phyloP scores from a whole-genome alignment of 352 stramenopile genomes.

The Pythium insidiosum region DNA sequence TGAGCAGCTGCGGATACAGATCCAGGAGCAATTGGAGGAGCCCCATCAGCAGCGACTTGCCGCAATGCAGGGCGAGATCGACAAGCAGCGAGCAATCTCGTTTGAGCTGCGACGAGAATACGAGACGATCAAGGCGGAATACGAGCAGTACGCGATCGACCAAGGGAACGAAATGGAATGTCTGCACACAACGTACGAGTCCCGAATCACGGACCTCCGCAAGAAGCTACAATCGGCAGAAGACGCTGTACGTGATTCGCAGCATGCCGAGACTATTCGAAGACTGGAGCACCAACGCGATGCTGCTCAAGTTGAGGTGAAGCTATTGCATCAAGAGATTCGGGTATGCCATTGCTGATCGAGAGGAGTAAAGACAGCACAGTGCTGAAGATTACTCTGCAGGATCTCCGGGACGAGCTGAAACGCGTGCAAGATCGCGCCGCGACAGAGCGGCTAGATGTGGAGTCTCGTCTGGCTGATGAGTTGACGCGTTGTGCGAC shows the following conservation, averaged over 20 bases:
- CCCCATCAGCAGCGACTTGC: constrained; percentile 63
- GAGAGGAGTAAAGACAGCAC: background rate
- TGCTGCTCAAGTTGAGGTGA: constrained; percentile 44
- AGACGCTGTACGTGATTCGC: constrained; percentile 25
- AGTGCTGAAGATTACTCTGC: background rate
- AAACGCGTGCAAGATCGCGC: constrained; percentile 21
- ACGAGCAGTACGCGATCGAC: constrained; percentile 74
- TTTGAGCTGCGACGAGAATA: constrained; percentile 66
- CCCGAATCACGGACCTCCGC: constrained; percentile 45
- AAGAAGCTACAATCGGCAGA: constrained; percentile 38
- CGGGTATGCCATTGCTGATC: constrained; percentile 32
- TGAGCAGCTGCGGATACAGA: constrained; percentile 73
- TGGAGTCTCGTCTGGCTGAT: constrained; percentile 39
- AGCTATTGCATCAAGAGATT: constrained; percentile 52
- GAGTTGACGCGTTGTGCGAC: constrained; percentile 28
- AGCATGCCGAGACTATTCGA: constrained; percentile 31
- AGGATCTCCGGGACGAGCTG: constrained; percentile 51
- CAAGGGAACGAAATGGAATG: constrained; percentile 74
- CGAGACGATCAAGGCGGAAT: constrained; percentile 79
- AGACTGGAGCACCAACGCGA: constrained; percentile 51
- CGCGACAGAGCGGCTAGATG: constrained; percentile 29
- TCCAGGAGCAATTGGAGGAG: constrained; percentile 76
- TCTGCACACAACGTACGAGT: constrained; percentile 58
- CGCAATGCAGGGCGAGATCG: constrained; percentile 55
- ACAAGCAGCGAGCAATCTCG: constrained; percentile 55